A percentile compares a stretch with the other conserved stretches of the same genome.
phyloP scores from a whole-genome alignment of 2,329 filamentous ascomycete genomes.

The Aspergillus pseudotamarii region DNA sequence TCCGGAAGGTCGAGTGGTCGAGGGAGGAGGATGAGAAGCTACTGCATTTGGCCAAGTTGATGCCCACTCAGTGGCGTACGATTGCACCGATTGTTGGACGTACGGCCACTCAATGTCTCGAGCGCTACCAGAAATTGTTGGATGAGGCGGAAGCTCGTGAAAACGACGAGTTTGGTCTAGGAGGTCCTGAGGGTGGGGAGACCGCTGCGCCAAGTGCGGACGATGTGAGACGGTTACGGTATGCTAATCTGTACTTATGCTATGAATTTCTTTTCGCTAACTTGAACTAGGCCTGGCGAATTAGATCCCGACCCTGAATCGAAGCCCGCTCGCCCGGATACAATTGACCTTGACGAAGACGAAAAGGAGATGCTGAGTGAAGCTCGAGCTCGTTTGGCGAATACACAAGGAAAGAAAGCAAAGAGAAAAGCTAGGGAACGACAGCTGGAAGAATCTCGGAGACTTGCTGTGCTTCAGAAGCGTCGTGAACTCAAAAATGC shows the following conservation, averaged over 20 bases:
- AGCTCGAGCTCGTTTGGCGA: constrained; percentile 91
- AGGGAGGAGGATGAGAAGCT: constrained; percentile 98
- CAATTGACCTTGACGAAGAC: constrained; percentile 96
- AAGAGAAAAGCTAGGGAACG: constrained; percentile 96
- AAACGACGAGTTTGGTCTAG: constrained; percentile 75
- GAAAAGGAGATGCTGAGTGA: constrained; percentile 99
- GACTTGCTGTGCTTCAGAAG: constrained; percentile 90
- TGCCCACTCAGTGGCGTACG: constrained; percentile 98
- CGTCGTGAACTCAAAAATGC: constrained; percentile 94
- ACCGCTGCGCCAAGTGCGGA: constrained; percentile 86
- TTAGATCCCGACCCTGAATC: constrained; percentile 96
- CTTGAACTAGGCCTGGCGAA: constrained; percentile 70
- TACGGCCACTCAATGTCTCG: constrained; percentile 94
- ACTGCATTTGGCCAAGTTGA: constrained; percentile 92
- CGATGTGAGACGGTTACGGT: constrained; percentile 80
- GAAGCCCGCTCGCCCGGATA: constrained; percentile 92
- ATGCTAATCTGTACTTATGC: constrained; percentile 19
- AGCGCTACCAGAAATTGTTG: constrained; percentile 93
- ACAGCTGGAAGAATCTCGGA: constrained; percentile 90
- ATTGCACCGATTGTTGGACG: constrained; percentile 96
- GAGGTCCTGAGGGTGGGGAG: constrained; percentile 79
- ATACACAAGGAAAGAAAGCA: constrained; percentile 98
- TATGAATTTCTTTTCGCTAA: constrained; percentile 16
- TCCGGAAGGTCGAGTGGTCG: constrained; percentile 99
- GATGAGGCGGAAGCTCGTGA: constrained; percentile 95